Conservation (phyloP, 2,329 filamentous ascomycete species). For the Exophiala dermatitidis region DNA sequence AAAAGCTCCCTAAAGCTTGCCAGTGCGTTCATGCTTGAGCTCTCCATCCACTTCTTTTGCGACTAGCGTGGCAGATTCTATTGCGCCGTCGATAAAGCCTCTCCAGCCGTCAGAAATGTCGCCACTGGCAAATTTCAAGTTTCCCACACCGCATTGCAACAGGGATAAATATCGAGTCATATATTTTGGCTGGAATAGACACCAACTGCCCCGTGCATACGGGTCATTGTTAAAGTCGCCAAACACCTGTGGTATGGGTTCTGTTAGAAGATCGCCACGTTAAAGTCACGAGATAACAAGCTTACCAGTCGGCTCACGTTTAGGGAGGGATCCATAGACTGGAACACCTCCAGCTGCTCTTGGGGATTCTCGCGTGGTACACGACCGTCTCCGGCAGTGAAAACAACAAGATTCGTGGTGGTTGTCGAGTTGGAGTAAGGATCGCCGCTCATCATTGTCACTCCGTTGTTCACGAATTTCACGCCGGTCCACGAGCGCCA, state of each 20-base stretch:
- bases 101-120: constrained; percentile 31
- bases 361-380: background rate
- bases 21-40: background rate
- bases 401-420: background rate
- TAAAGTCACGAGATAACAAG: background rate
- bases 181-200: constrained; percentile 21
- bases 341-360: background rate
- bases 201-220: constrained; percentile 23
- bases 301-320: background rate
- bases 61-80: constrained; percentile 18
- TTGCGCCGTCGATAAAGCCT: constrained; percentile 29
- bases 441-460: background rate
- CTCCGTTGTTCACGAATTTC: background rate
- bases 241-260: background rate
- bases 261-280: too few species aligned
- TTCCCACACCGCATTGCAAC: constrained; percentile 28
- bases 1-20: too few species aligned
- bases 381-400: background rate
- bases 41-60: background rate
- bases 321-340: background rate
- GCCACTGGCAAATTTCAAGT: constrained; percentile 27
- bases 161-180: constrained; percentile 27
- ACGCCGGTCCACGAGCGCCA: background rate
- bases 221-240: constrained; percentile 29
- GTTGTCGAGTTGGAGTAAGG: background rate